Evolutionary conservation across 2,329 filamentous ascomycete genomes (phyloP), one percentile per base, ranked within the genome.

Genomic region (Colletotrichum cereale): DNA sequence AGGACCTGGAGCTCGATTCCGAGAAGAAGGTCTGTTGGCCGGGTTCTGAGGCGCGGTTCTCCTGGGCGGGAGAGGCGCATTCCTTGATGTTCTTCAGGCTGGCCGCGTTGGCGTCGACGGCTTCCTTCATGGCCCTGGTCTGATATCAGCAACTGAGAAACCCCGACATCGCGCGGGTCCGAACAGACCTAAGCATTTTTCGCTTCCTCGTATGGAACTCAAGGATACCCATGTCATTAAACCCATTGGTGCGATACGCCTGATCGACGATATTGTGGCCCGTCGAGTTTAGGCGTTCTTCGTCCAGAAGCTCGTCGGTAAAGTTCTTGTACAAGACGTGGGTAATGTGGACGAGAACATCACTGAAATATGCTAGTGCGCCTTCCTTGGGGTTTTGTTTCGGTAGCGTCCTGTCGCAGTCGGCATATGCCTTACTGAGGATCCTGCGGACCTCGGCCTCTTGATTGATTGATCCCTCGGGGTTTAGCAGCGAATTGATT

Each of bases 1-100:
- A 72, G 29, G 72, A 73, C 12, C 68, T 58, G 21, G 72, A 67
- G 55, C 72, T 72, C n/a, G 68, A 63, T 21, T 68, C 68, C 21
- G 68, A 53, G 29, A 53, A 38, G 21, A 53, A 36, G 18, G 44
- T 53, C 26, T 68, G 58, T 14, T 66, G 57, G 5, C 38, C 26
- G 21, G 47, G 38, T 12, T 71, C 68, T 21, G 42, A 4, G 21
- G 18, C 44, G 44, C 18, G 36, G 31, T 31, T 52, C 26, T 62
- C 53, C 11, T 58, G 40, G 4, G 18, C n/a, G 24, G 68, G 66
- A 40, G 60, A 56, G 21, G 60, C 55, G 31, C 53, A 52, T n/a
- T 34, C 34, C 53, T 40, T 55, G 14, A 71, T 67, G 14, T 55
- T 57, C 29, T 56, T 38, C 34, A 71, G 55, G 26, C 34, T 36